These are phyloP conservation scores for Moesziomyces antarcticus DNA, from an alignment of 1,284 basidiomycete genomes.

Conservation along the genomic window DNA sequence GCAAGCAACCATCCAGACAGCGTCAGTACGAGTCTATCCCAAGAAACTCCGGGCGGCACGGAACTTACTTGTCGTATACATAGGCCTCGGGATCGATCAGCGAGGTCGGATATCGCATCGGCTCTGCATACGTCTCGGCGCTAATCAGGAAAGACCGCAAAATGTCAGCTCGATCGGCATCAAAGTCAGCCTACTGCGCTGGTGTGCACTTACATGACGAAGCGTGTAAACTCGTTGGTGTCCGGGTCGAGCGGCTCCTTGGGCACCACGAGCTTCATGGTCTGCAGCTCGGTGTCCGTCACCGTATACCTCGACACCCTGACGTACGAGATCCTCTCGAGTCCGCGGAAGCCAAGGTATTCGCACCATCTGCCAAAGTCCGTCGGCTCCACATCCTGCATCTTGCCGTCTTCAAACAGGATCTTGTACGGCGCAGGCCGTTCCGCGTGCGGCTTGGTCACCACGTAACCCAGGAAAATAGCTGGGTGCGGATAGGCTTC, in stretches of 20 bases:
- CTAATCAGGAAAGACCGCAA: conserved; percentile 1
- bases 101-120: conserved; percentile 40
- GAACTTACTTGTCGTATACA: conserved; percentile 52
- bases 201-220: conserved; percentile 32
- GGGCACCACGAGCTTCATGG: conserved; percentile 61
- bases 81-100: conserved; percentile 40
- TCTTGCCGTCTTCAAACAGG: conserved; percentile 70
- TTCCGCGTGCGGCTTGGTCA: conserved; percentile 79
- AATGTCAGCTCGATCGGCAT: conserved; percentile 2
- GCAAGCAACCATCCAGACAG: background rate
- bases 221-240: conserved; percentile 37
- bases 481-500: conserved; percentile 79
- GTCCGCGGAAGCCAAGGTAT: conserved; percentile 62
- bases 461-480: conserved; percentile 78
- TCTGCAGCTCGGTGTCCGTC: conserved; percentile 64
- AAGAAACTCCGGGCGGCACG: background rate
- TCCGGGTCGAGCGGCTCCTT: conserved; percentile 49
- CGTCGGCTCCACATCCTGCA: conserved; percentile 70
- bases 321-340: conserved; percentile 60
- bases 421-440: conserved; percentile 87
- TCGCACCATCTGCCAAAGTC: conserved; percentile 64
- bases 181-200: background rate
- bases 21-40: conserved; percentile 4
- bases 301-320: conserved; percentile 63
- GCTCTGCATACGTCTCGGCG: conserved; percentile 38